phyloP scores from a whole-genome alignment of 768 basidiomycete genomes.

The Suillus variegatus region DNA sequence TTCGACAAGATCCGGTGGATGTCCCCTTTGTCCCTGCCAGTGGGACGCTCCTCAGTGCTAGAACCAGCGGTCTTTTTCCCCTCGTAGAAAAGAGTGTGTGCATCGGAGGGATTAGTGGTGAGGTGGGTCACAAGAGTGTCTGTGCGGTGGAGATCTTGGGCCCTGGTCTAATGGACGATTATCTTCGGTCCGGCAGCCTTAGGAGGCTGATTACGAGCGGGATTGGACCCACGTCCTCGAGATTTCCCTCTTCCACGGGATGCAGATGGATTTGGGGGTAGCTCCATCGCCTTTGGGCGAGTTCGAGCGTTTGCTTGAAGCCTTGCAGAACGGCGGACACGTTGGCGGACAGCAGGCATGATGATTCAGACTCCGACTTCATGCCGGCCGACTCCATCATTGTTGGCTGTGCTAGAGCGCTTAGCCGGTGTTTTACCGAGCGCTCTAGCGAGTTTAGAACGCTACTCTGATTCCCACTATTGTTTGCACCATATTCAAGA shows the following conservation, averaged over 20 bases:
- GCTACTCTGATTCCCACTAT: background rate
- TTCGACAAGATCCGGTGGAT: background rate
- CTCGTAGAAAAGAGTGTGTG: background rate
- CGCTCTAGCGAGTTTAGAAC: background rate
- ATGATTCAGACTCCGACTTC: background rate
- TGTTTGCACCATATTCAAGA: no score
- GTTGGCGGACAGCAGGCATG: background rate
- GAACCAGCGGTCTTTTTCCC: background rate
- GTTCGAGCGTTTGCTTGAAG: background rate
- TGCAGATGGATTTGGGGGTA: background rate
- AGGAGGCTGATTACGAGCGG: background rate
- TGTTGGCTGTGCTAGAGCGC: background rate
- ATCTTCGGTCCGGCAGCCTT: background rate
- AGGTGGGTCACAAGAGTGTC: background rate
- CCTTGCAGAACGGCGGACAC: background rate
- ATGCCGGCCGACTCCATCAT: background rate
- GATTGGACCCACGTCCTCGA: background rate
- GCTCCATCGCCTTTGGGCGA: background rate
- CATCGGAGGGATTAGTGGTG: background rate
- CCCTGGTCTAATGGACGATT: background rate
- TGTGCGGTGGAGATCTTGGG: background rate
- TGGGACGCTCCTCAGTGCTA: background rate
- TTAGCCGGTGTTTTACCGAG: background rate
- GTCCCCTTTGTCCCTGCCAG: slow-evolving; percentile 2
- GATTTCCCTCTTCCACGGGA: background rate